Percentiles rank a stretch among this genome's conserved stretches.
phyloP scores from a whole-genome alignment of 73 alveolate genomes.

The Uronychia binucleata region DNA sequence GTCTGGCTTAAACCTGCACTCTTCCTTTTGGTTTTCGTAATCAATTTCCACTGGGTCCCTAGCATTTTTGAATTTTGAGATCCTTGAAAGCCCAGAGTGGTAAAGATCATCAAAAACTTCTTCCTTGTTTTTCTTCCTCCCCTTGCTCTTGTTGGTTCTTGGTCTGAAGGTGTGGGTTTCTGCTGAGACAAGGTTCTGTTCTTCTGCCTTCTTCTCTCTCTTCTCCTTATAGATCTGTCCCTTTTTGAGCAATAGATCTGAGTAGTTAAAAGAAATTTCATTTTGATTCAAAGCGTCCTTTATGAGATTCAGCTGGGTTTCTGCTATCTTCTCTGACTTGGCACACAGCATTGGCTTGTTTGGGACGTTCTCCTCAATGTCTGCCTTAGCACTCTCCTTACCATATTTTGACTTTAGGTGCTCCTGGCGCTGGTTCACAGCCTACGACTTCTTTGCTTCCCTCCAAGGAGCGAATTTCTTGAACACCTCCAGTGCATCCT shows the following conservation, averaged over 20 bases:
- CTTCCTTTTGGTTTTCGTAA: not conserved
- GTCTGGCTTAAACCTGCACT: not conserved
- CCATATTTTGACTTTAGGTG: not conserved
- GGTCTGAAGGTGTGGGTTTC: not conserved
- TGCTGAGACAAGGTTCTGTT: not conserved
- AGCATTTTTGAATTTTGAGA: not conserved
- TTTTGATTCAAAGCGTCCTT: not conserved
- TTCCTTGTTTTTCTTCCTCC: not conserved
- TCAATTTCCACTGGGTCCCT: not conserved
- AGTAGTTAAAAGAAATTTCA: not conserved
- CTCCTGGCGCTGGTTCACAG: not conserved
- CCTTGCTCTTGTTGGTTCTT: not conserved
- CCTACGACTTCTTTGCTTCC: not conserved
- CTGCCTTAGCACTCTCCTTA: not conserved
- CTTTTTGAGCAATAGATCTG: not conserved
- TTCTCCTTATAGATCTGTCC: not conserved
- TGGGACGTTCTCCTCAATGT: not conserved
- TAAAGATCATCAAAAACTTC: not conserved
- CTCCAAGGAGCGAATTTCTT: not conserved
- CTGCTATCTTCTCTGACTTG: not conserved
- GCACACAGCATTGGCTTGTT: not conserved
- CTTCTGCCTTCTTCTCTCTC: not conserved
- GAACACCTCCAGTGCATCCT: not conserved
- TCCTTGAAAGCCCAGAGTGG: not conserved
- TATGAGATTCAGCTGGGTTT: not conserved